These are phyloP conservation scores for Earliella scabrosa DNA, from an alignment of 1,284 basidiomycete species.

Conservation along the genomic window DNA sequence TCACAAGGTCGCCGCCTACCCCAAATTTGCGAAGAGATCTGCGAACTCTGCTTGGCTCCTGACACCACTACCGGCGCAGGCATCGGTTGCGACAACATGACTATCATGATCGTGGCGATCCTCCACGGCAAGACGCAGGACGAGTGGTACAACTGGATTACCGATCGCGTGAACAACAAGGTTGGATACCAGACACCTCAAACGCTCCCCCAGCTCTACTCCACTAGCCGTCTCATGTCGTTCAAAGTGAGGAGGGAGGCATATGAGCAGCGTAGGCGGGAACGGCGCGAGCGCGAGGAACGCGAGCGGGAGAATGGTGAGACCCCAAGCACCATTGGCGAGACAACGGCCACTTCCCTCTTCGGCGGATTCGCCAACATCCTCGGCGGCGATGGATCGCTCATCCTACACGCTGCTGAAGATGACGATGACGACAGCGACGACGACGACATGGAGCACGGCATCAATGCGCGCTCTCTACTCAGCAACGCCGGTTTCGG, in stretches of 20 bases:
- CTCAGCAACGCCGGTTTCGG: conserved; percentile 51
- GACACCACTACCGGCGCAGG: conserved; percentile 91
- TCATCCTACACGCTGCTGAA: conserved; percentile 31
- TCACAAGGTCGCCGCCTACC: conserved; percentile 81
- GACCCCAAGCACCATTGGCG: conserved; percentile 5
- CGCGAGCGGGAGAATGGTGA: conserved; percentile 23
- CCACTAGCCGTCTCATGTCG: conserved; percentile 58
- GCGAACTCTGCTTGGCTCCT: conserved; percentile 93
- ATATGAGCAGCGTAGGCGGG: conserved; percentile 47
- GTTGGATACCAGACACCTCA: conserved; percentile 77
- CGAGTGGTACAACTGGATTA: conserved; percentile 95
- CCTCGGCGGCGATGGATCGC: conserved; percentile 38
- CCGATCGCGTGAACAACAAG: conserved; percentile 78
- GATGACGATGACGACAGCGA: conserved; percentile 57
- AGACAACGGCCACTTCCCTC: conserved; percentile 39
- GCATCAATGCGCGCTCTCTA: conserved; percentile 43
- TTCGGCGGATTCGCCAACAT: conserved; percentile 42
- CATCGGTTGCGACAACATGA: conserved; percentile 99
- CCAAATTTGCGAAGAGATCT: conserved; percentile 89
- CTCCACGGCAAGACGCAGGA: conserved; percentile 87
- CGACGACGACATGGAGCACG: conserved; percentile 49
- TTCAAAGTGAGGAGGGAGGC: conserved; percentile 62
- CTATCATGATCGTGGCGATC: conserved; percentile 89
- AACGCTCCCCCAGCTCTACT: conserved; percentile 69
- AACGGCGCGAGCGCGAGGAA: conserved; percentile 48